Conservation (phyloP, 495 filamentous ascomycete species). For the Venustampulla echinocandica region DNA sequence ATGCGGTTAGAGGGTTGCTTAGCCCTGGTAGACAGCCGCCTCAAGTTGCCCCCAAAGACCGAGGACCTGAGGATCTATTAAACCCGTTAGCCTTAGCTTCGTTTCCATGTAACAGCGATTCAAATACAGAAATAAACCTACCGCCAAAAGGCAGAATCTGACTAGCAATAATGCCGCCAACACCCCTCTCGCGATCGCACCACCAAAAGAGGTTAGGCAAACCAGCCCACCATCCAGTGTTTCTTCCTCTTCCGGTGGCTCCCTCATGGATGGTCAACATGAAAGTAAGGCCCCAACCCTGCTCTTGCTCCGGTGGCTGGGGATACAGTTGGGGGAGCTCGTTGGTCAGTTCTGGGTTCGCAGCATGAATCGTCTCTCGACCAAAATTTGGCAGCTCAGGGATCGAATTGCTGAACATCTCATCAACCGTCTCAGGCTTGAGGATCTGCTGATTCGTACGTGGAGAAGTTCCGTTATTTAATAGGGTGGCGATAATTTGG, state of each 20-base stretch:
- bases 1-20: no score
- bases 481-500: constrained; percentile 37
- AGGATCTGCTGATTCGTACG: constrained; percentile 40
- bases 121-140: background rate
- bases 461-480: constrained; percentile 44
- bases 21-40: constrained; percentile 26
- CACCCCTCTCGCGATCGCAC: constrained; percentile 48
- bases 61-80: constrained; percentile 29
- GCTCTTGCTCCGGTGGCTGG: constrained; percentile 36
- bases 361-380: constrained; percentile 32
- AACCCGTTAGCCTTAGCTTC: constrained; percentile 1
- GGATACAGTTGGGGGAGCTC: constrained; percentile 40
- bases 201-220: constrained; percentile 55
- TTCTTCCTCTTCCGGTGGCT: constrained; percentile 39
- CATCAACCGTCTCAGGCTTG: constrained; percentile 38
- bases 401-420: constrained; percentile 56
- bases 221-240: constrained; percentile 50
- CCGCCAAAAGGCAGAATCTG: constrained; percentile 51
- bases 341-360: constrained; percentile 46
- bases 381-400: constrained; percentile 42
- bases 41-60: constrained; percentile 34
- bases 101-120: background rate
- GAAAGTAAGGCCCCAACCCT: constrained; percentile 55
- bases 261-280: constrained; percentile 35
- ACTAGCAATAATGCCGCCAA: constrained; percentile 46